A percentile compares a stretch with the other conserved stretches of the same genome.
Conservation (phyloP, 345 rosid genomes). For the Citrus hindsii region DNA sequence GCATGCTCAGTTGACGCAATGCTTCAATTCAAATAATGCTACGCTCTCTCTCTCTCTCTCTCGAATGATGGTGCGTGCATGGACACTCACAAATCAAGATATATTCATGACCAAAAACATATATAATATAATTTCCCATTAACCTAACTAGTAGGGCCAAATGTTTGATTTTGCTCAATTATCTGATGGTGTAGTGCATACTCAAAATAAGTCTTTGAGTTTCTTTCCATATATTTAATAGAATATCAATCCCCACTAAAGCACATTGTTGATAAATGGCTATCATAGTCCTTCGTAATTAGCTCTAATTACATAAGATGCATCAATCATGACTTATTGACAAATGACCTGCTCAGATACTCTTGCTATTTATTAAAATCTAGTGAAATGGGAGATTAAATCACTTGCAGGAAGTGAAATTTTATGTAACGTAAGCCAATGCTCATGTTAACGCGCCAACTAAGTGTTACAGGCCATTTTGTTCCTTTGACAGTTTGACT, state of each 20-base stretch:
- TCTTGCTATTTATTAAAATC: not conserved
- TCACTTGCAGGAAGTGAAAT: not conserved
- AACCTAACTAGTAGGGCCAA: not conserved
- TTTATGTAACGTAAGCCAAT: not conserved
- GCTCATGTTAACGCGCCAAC: not conserved
- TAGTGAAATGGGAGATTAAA: not conserved
- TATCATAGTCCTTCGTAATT: too few species aligned
- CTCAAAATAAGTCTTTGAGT: too few species aligned
- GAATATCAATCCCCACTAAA: too few species aligned
- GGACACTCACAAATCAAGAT: not conserved
- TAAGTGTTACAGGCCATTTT: not conserved
- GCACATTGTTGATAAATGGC: too few species aligned
- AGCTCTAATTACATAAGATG: too few species aligned
- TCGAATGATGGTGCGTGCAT: not conserved
- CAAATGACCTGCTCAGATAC: too few species aligned
- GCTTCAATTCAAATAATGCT: not conserved
- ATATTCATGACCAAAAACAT: not conserved
- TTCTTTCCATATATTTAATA: too few species aligned
- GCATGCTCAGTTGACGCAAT: too few species aligned
- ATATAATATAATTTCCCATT: constrained; percentile 8
- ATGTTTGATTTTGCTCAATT: not conserved
- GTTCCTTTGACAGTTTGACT: not conserved
- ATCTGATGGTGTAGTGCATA: too few species aligned
- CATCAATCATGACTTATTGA: too few species aligned
- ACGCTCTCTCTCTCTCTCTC: not conserved